phyloP scores from a whole-genome alignment of 768 basidiomycete genomes.

The Tulasnella sp. region DNA sequence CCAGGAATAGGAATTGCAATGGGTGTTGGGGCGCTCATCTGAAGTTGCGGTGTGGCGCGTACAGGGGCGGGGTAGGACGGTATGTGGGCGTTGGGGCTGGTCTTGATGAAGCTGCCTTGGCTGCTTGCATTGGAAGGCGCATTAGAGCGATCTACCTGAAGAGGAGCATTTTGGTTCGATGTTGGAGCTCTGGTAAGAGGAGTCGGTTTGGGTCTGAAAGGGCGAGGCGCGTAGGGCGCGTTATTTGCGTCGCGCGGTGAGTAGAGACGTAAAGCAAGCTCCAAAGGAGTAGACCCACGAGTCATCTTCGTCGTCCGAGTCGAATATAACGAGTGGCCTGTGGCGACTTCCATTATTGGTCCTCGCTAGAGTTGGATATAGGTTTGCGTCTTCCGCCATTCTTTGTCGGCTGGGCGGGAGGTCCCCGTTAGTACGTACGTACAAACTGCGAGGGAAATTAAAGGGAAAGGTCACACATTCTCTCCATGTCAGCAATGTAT shows the following conservation, averaged over 20 bases:
- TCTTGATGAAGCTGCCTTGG: not conserved
- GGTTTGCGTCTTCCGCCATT: not conserved
- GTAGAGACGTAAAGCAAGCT: not conserved
- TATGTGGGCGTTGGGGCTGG: conserved; percentile 1
- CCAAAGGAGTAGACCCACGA: not conserved
- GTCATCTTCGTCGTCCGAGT: conserved; percentile 13
- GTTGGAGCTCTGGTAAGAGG: not conserved
- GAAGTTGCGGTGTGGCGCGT: not conserved
- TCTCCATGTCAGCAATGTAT: not conserved
- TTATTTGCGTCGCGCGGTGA: not conserved
- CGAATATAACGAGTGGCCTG: not conserved
- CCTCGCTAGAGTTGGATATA: not conserved
- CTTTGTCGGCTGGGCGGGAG: not conserved
- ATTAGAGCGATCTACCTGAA: not conserved
- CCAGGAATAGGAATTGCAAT: not conserved
- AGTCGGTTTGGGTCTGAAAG: not conserved
- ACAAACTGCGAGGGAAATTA: too few species aligned
- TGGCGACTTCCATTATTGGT: not conserved
- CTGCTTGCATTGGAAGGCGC: not conserved
- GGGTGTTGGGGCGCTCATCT: not conserved
- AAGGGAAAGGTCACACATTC: not conserved
- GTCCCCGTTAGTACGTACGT: too few species aligned
- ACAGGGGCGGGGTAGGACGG: not conserved
- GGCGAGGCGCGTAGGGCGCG: not conserved
- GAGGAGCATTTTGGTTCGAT: not conserved